phyloP scores from a whole-genome alignment of 768 basidiomycete species.

The Antrodiella citrinella region DNA sequence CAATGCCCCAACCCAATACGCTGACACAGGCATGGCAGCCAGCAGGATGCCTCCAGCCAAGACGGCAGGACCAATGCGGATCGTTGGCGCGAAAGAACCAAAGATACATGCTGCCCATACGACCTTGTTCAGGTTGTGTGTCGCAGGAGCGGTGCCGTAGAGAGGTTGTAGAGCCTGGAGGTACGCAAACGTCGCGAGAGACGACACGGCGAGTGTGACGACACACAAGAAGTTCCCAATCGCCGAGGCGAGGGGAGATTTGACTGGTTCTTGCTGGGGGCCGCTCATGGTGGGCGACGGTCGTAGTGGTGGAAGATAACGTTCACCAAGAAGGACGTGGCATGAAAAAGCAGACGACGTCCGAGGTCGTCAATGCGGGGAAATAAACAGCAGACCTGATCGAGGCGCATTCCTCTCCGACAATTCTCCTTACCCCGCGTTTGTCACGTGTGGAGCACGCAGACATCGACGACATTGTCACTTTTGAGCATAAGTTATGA shows the following conservation, averaged over 20 bases:
- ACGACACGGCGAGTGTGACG: conserved; percentile 27
- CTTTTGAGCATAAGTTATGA: neutral
- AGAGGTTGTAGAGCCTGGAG: conserved; percentile 58
- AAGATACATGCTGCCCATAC: conserved; percentile 25
- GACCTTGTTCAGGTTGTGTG: conserved; percentile 36
- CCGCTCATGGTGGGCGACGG: neutral
- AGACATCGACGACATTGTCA: too few species aligned
- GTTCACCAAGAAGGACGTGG: conserved; percentile 1
- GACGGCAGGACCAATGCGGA: conserved; percentile 25
- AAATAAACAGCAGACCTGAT: conserved; percentile 1
- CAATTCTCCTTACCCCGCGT: neutral
- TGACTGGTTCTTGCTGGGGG: conserved; percentile 3
- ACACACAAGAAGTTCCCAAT: conserved; percentile 13
- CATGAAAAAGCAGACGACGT: conserved; percentile 1
- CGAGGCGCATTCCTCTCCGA: neutral
- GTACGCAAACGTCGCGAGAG: conserved; percentile 55
- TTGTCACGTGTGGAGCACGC: neutral
- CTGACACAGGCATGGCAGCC: conserved; percentile 45
- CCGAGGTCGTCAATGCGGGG: conserved; percentile 6
- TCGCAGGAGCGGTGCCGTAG: conserved; percentile 55
- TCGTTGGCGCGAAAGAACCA: conserved; percentile 27
- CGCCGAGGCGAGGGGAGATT: conserved; percentile 7
- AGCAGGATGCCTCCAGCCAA: conserved; percentile 33
- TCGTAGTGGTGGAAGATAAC: neutral
- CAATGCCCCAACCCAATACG: conserved; percentile 57